Evolutionary conservation across 2,329 filamentous ascomycete species (phyloP).

Genomic region (Colletotrichum echinochloae): DNA sequence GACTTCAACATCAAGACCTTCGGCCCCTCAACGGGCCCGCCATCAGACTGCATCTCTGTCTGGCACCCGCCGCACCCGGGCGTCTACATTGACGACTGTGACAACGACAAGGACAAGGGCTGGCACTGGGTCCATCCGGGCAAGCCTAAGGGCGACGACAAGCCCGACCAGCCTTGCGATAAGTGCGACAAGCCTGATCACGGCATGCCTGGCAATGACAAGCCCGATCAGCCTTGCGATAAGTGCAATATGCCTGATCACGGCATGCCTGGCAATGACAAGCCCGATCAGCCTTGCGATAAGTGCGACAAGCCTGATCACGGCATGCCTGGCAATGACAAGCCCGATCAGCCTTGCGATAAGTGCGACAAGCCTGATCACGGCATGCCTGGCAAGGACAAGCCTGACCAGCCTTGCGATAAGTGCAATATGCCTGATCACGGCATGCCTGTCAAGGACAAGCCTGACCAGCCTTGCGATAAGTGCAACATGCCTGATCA

Average conservation of each 20-base stretch:
- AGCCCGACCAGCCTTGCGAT: conserved; percentile 27
- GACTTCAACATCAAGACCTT: conserved; percentile 38
- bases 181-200: conserved; percentile 10
- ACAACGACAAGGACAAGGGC: conserved; percentile 45
- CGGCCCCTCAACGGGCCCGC: conserved; percentile 45
- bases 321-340: background rate
- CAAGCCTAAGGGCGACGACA: conserved; percentile 39
- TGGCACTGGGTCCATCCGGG: conserved; percentile 55
- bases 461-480: background rate
- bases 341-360: too few relatives aligned
- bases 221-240: conserved; percentile 19
- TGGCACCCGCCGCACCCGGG: conserved; percentile 54
- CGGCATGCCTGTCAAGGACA: background rate
- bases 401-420: background rate
- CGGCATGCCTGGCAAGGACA: background rate
- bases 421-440: background rate
- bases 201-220: conserved; percentile 6
- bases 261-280: background rate
- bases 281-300: conserved; percentile 16
- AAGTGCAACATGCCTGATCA: background rate
- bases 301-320: background rate
- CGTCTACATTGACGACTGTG: conserved; percentile 53
- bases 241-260: background rate
- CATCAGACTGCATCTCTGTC: conserved; percentile 46
- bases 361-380: too few relatives aligned